Percentiles rank a stretch among this genome's conserved stretches.
phyloP scores from a whole-genome alignment of 352 stramenopile species.

The Phytophthora podocarpi region DNA sequence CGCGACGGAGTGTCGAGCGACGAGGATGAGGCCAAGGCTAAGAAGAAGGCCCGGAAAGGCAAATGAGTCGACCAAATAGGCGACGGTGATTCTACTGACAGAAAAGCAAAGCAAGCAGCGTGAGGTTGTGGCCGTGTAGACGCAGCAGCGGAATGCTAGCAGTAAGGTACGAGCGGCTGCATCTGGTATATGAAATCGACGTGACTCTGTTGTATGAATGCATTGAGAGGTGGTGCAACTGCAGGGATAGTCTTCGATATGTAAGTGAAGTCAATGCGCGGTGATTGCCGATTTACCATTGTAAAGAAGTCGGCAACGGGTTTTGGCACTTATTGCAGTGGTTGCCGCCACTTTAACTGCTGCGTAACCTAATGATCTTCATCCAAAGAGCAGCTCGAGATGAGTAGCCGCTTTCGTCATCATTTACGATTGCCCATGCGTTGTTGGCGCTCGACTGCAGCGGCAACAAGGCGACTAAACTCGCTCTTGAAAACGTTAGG shows the following conservation, averaged over 20 bases:
- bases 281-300: background rate
- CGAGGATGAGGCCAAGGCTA: conserved; percentile 67
- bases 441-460: conserved; percentile 44
- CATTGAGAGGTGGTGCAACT: background rate
- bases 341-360: background rate
- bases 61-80: conserved; percentile 7
- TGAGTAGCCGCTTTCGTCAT: background rate
- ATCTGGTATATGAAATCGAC: conserved; percentile 31
- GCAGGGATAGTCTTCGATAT: background rate
- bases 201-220: conserved; percentile 32
- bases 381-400: too few relatives aligned
- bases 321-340: background rate
- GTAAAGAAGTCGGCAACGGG: background rate
- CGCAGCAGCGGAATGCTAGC: conserved; percentile 7
- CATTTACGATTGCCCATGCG: conserved; percentile 38
- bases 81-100: conserved; percentile 12
- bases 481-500: conserved; percentile 75
- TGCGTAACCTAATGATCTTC: too few relatives aligned
- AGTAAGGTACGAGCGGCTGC: conserved; percentile 11
- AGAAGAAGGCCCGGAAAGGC: conserved; percentile 43
- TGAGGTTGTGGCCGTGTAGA: conserved; percentile 18
- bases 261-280: background rate
- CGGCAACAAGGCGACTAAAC: conserved; percentile 60
- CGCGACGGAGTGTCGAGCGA: conserved; percentile 82
- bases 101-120: conserved; percentile 3